Conservation (phyloP, 2,329 filamentous ascomycete genomes). For the Hymenoscyphus scutula region DNA sequence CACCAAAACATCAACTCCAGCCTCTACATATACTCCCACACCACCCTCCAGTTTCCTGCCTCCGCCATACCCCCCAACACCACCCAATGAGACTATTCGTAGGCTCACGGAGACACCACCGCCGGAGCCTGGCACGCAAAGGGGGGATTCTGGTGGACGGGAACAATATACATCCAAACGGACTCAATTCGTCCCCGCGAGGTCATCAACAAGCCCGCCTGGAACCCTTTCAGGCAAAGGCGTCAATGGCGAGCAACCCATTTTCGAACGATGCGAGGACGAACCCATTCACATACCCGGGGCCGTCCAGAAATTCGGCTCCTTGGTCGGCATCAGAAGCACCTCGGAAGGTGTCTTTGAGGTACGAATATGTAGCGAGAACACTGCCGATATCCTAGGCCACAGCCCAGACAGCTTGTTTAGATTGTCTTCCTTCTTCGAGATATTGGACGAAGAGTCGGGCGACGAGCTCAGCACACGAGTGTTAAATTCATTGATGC, state of each 20-base stretch:
- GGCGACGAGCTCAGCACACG: constrained; percentile 24
- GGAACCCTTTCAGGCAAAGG: constrained; percentile 17
- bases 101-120: constrained; percentile 12
- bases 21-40: background rate
- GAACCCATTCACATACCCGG: constrained; percentile 32
- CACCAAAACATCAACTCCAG: too few species aligned
- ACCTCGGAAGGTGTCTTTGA: constrained; percentile 18
- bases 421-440: constrained; percentile 22
- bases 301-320: constrained; percentile 27
- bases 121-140: background rate
- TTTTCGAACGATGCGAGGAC: constrained; percentile 27
- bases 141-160: constrained; percentile 1
- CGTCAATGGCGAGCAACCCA: constrained; percentile 12
- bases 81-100: constrained; percentile 19
- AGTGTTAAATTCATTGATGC: constrained; percentile 21
- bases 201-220: constrained; percentile 18
- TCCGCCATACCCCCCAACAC: constrained; percentile 22
- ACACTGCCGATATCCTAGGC: constrained; percentile 23
- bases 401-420: constrained; percentile 28
- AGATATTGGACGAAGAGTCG: constrained; percentile 21
- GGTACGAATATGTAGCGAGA: constrained; percentile 32
- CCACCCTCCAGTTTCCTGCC: background rate
- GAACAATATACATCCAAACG: constrained; percentile 15
- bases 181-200: constrained; percentile 21
- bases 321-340: constrained; percentile 24